phyloP scores from a whole-genome alignment of 2,329 filamentous ascomycete genomes.

The Colletotrichum sp. region DNA sequence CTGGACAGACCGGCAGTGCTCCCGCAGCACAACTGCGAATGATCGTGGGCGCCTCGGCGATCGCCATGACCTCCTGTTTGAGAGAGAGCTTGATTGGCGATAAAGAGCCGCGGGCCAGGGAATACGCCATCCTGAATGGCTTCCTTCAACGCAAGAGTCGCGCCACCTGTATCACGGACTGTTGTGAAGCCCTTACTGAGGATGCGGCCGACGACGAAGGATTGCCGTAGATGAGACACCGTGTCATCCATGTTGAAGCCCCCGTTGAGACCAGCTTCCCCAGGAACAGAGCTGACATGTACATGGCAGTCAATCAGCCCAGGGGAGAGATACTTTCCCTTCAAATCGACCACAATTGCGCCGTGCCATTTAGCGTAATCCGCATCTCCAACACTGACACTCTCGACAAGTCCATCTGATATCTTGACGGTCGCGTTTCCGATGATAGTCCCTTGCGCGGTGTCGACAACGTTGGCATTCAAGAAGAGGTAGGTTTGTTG shows the following conservation, averaged over 20 bases:
- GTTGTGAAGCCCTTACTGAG: slow-evolving; percentile 63
- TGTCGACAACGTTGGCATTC: slow-evolving; percentile 50
- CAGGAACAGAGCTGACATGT: slow-evolving; percentile 34
- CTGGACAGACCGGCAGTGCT: slow-evolving; percentile 44
- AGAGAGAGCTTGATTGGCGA: slow-evolving; percentile 56
- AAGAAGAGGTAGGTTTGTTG: slow-evolving; percentile 39
- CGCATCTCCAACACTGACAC: slow-evolving; percentile 25
- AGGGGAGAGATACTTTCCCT: slow-evolving; percentile 34
- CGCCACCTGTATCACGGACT: slow-evolving; percentile 63
- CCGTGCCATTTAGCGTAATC: not conserved
- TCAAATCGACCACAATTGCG: slow-evolving; percentile 25
- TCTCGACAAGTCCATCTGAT: slow-evolving; percentile 36
- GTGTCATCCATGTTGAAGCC: slow-evolving; percentile 33
- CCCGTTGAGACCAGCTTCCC: slow-evolving; percentile 28
- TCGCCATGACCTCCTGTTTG: slow-evolving; percentile 67
- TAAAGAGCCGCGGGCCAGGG: slow-evolving; percentile 61
- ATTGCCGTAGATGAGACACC: slow-evolving; percentile 47
- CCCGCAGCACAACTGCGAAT: slow-evolving; percentile 46
- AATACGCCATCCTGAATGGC: slow-evolving; percentile 61
- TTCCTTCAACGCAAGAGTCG: slow-evolving; percentile 58
- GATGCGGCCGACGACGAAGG: slow-evolving; percentile 54
- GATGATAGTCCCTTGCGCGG: slow-evolving; percentile 35
- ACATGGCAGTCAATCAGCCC: slow-evolving; percentile 39
- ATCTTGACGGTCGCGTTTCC: slow-evolving; percentile 36
- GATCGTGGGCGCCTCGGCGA: slow-evolving; percentile 46